A percentile compares a stretch with the other conserved stretches of the same genome.
phyloP scores from a whole-genome alignment of 306 rosid genomes.

The Albizia julibrissin region DNA sequence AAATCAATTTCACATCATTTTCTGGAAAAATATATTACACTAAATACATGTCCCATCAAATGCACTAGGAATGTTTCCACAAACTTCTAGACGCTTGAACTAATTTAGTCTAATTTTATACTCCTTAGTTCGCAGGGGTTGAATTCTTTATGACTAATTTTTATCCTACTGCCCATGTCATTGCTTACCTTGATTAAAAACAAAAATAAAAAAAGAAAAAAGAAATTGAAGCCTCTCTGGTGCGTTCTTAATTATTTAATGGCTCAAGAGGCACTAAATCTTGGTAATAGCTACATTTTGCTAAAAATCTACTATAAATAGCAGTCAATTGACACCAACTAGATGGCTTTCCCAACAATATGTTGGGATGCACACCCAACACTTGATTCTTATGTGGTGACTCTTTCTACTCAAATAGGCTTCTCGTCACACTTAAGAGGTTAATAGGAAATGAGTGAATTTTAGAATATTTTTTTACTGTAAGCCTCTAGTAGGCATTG shows the following conservation, averaged over 20 bases:
- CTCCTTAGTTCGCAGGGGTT: slow-evolving; percentile 9
- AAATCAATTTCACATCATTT: slow-evolving; percentile 19
- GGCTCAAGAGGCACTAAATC: background rate
- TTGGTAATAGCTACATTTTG: background rate
- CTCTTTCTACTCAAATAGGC: background rate
- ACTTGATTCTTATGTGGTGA: background rate
- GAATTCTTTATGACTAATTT: background rate
- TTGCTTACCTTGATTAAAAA: background rate
- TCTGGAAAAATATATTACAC: slow-evolving; percentile 17
- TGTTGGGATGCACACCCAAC: background rate
- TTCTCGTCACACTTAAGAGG: background rate
- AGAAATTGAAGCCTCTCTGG: background rate
- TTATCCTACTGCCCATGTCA: background rate
- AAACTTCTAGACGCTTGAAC: slow-evolving; percentile 13
- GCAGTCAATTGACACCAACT: background rate
- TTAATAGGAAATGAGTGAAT: background rate
- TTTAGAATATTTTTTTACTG: background rate
- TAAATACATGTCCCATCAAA: slow-evolving; percentile 21
- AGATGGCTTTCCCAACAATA: background rate
- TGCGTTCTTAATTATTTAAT: background rate
- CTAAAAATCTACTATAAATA: background rate
- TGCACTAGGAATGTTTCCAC: slow-evolving; percentile 1
- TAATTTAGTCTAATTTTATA: background rate
- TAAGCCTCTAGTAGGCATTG: background rate
- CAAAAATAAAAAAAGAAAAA: background rate